These are phyloP conservation scores for Rhamnella rubrinervis DNA, from an alignment of 331 rosid genomes.

Conservation along the genomic window DNA sequence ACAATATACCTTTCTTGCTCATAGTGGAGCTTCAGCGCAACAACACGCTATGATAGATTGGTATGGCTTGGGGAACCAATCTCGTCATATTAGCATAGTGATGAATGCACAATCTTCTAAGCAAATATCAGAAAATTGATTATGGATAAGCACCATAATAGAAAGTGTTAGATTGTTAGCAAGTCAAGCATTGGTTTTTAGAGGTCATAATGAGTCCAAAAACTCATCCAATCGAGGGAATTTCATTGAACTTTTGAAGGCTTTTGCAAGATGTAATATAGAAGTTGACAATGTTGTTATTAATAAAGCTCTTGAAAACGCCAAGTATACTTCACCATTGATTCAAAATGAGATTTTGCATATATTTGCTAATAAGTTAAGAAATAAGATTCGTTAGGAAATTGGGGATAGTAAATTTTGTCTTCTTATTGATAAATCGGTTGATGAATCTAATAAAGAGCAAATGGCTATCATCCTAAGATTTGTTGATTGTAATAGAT, in stretches of 20 bases:
- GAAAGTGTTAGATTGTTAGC: neutral
- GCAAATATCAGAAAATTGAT: neutral
- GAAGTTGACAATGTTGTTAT: neutral
- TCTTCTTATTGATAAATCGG: neutral
- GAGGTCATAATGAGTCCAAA: neutral
- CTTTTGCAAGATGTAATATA: neutral
- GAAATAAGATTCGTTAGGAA: neutral
- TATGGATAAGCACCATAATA: neutral
- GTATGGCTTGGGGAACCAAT: neutral
- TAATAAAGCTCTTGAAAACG: neutral
- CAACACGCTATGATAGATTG: neutral
- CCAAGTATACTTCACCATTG: neutral
- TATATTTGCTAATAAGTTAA: neutral
- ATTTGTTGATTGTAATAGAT: too few species aligned
- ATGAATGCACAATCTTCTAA: neutral
- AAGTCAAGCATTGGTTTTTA: conserved; percentile 1
- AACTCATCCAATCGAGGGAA: neutral
- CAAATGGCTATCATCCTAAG: neutral
- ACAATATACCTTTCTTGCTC: neutral
- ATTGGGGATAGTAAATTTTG: neutral
- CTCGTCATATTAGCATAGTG: neutral
- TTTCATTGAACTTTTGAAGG: neutral
- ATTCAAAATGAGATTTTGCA: neutral
- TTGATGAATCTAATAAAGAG: too few species aligned
- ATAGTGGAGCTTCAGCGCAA: too few species aligned